Base-by-base conservation (phyloP, 192 early-diverging fungal genomes). In the Lobosporangium transversale region DNA sequence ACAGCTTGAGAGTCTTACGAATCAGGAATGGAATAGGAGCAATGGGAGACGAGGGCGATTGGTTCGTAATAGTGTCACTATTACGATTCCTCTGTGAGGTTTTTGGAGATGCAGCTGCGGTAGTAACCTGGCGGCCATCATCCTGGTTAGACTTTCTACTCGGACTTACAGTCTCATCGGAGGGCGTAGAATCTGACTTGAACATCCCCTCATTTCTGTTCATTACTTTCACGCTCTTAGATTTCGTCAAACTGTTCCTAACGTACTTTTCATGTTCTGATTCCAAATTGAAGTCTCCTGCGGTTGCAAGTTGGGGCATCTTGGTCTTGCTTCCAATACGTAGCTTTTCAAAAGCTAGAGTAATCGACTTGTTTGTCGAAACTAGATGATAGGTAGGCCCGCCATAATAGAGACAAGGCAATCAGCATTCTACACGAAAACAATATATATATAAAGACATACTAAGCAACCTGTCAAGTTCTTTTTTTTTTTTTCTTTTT, bases 1-100 rank as follows among this genome's bases (percentile, higher is more conserved):
- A 62, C 18, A 76, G 65, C 54, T 76, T 76, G 43, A 67, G 44
- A 0, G 53, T 50, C 53, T 58, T 66, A 36, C 73, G 73, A 17
- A 67, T 45, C 15, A 76, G 27, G 53, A 67, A 76, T 32, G 73
- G 65, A 2, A 76, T 15, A 17, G 64, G 45, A 10, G 57, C 50
- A 7, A 20, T 18, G 20, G 58, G 20, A 12, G 56, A 4, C 3
- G 9, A 26, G 9, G 48, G n/a, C 23, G 4, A 9, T 2, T 21
- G 14, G 9, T 24, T 50, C 8, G 48, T 27, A 14, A 27, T 24
- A 3, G 17, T 27, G 14, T 50, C n/a, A n/a, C n/a, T n/a, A n/a
- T n/a, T n/a, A n/a, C n/a, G n/a, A n/a, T n/a, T n/a, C n/a, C n/a
- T n/a, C n/a, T n/a, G n/a, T n/a, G n/a, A n/a, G n/a, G n/a, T n/a